Base-by-base conservation (phyloP, 2,329 filamentous ascomycete genomes). In the Penicillium aurantiogriseum region DNA sequence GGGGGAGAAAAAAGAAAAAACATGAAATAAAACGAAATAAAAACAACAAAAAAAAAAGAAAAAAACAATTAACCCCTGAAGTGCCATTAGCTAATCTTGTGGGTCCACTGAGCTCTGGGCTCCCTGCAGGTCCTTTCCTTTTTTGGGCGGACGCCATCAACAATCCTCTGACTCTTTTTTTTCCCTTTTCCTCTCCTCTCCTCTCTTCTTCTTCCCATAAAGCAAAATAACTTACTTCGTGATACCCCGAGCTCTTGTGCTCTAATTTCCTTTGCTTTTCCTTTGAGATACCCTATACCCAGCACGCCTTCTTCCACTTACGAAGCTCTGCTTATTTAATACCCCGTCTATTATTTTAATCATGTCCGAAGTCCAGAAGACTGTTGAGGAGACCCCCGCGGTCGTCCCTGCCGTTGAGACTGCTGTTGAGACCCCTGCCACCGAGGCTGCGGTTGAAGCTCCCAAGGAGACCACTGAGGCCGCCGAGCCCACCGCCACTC, bases 261-360 rank as follows among this genome's bases (percentile, higher is more conserved):
- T 67, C 63, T 65, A 62, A 64, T 66, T 67, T 65, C 61, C 58
- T 62, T 66, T 66, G 62, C 65, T 65, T 66, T 66, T 58, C 52
- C n/a, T 58, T 51, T 59, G 47, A 66, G 63, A 66, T 66, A 65
- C 63, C 63, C 60, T 54, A 67, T 64, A 66, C 63, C 63, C 54
- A 56, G 58, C 57, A 38, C 49, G 53, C 51, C 56, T 60, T 53
- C 47, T 56, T 39, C 9, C 10, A 48, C 8, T 11, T 61, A 47
- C 53, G 57, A 65, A 64, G 63, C 63, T 61, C 52, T 48, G 59
- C 58, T 63, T 65, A 59, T 59, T 54, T 67, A 64, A 66, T 67
- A 62, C 64, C 44, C 59, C 31, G 31, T 33, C 53, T 65, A 66
- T 64, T 66, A 63, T 58, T 61, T 62, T 67, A 67, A 67, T 67